These are phyloP conservation scores for Pecoramyces ruminantium DNA, from an alignment of 192 early-diverging fungal species.

Conservation along the genomic window DNA sequence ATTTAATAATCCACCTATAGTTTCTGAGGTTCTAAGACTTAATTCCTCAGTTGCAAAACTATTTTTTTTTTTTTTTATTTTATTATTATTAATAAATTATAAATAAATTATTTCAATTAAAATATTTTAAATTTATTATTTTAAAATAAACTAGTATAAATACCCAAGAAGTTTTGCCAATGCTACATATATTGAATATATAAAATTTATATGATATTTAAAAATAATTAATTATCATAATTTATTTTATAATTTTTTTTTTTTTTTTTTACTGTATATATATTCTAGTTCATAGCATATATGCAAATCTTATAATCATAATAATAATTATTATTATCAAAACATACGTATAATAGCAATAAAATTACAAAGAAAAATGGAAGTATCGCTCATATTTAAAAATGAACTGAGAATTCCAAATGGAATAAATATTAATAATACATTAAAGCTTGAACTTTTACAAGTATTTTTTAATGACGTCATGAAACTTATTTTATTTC, in stretches of 20 bases:
- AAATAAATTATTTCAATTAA: no score
- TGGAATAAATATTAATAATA: slow-evolving; percentile 59
- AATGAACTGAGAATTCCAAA: slow-evolving; percentile 50
- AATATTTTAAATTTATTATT: no score
- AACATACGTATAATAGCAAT: neutral
- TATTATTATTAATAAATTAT: no score
- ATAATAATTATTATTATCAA: neutral
- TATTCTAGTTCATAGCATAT: no score
- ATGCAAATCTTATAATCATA: no score
- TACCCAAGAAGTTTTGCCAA: slow-evolving; percentile 65
- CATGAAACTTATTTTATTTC: neutral
- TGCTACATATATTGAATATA: slow-evolving; percentile 60
- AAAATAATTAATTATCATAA: slow-evolving; percentile 25
- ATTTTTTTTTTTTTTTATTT: neutral
- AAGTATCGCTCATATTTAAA: slow-evolving; percentile 43
- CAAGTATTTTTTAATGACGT: neutral
- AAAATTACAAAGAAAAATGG: slow-evolving; percentile 57
- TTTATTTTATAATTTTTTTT: no score
- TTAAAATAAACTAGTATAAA: no score
- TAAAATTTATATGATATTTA: neutral
- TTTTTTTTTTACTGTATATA: no score
- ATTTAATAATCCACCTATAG: slow-evolving; percentile 70
- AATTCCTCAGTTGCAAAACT: slow-evolving; percentile 75
- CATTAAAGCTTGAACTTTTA: slow-evolving; percentile 20
- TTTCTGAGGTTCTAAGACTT: slow-evolving; percentile 42